A percentile compares a stretch with the other conserved stretches of the same genome.
phyloP scores from a whole-genome alignment of 371 early-diverging fungal species.

The Mucor piriformis region DNA sequence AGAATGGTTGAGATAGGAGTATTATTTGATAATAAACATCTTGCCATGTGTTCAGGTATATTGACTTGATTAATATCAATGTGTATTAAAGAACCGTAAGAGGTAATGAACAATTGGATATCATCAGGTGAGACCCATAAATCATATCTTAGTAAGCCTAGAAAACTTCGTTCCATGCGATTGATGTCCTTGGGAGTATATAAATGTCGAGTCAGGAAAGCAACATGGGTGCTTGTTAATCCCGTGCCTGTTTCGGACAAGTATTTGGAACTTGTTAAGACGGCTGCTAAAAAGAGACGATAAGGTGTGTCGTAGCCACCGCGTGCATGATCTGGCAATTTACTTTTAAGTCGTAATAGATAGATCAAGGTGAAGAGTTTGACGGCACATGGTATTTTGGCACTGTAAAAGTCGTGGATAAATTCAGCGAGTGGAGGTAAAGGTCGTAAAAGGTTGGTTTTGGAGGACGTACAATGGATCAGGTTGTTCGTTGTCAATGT shows the following conservation, averaged over 20 bases:
- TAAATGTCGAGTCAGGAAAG: conserved; percentile 53
- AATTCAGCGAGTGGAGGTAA: conserved; percentile 24
- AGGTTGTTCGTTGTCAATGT: conserved; percentile 14
- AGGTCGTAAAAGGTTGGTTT: not conserved
- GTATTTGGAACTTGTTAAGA: conserved; percentile 61
- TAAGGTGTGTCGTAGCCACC: conserved; percentile 69
- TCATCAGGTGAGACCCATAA: conserved; percentile 30
- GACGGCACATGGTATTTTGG: conserved; percentile 15
- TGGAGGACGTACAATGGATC: conserved; percentile 13
- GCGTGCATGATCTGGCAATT: conserved; percentile 55
- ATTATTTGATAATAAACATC: not conserved
- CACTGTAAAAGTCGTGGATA: conserved; percentile 9
- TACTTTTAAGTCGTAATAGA: conserved; percentile 59
- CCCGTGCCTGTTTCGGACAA: conserved; percentile 29
- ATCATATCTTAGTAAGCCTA: conserved; percentile 45
- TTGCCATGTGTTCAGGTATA: conserved; percentile 6
- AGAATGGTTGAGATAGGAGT: not conserved
- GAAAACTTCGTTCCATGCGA: conserved; percentile 67
- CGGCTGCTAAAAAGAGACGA: conserved; percentile 64
- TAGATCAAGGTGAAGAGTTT: conserved; percentile 56
- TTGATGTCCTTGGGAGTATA: conserved; percentile 60
- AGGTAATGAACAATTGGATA: conserved; percentile 25
- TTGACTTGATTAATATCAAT: conserved; percentile 9
- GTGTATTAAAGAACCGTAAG: conserved; percentile 22
- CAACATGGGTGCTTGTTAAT: conserved; percentile 32